These are phyloP conservation scores for Cryptosporidium sp. DNA, from an alignment of 169 alveolate species.

Conservation along the genomic window DNA sequence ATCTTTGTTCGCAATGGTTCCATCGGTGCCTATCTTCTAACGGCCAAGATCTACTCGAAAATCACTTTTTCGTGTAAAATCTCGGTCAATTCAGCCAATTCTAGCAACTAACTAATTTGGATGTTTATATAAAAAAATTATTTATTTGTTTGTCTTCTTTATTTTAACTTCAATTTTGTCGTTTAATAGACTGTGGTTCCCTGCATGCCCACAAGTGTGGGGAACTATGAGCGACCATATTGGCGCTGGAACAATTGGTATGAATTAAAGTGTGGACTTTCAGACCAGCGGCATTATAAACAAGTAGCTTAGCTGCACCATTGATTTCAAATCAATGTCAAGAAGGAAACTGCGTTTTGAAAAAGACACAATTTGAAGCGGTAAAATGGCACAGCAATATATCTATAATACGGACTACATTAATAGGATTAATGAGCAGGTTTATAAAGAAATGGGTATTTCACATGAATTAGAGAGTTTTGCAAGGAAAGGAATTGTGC, in stretches of 20 bases:
- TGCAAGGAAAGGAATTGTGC: constrained; percentile 9
- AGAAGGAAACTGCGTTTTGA: neutral
- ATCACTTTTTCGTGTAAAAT: neutral
- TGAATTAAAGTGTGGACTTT: constrained; percentile 37
- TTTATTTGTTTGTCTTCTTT: neutral
- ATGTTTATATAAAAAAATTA: neutral
- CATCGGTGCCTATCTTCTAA: neutral
- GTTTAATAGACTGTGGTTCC: constrained; percentile 19
- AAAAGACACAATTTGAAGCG: neutral
- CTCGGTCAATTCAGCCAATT: neutral
- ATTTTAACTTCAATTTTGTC: neutral
- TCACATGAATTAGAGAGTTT: neutral
- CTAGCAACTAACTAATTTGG: neutral
- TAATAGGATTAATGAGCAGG: constrained; percentile 12
- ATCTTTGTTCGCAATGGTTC: neutral
- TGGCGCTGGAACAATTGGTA: neutral
- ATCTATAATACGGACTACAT: constrained; percentile 54
- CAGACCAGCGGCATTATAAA: neutral
- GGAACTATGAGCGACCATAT: neutral
- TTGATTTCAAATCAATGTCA: neutral
- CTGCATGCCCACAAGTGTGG: constrained; percentile 69
- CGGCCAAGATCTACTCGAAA: neutral
- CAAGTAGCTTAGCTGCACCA: neutral
- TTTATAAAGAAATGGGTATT: constrained; percentile 22
- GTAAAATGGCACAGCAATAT: constrained; percentile 54